Evolutionary conservation across 2,329 filamentous ascomycete species (phyloP).

Genomic region (Setomelanomma holmii): DNA sequence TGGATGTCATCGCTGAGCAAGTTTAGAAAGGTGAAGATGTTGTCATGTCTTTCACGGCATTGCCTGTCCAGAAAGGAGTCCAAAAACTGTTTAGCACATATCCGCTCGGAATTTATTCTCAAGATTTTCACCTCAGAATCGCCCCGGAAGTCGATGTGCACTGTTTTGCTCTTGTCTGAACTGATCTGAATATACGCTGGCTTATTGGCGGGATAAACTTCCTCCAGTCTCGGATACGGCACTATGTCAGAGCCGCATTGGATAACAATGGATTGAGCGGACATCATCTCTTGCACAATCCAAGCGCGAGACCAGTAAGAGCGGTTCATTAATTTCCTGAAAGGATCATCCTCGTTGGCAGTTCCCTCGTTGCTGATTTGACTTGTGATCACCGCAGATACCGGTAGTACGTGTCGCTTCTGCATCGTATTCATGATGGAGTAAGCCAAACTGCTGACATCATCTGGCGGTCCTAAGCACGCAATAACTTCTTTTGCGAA

Average conservation of each 20-base stretch:
- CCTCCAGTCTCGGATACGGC: not conserved
- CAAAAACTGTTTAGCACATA: not conserved
- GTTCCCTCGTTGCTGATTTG: not conserved
- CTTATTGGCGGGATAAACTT: not conserved
- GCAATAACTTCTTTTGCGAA: not conserved
- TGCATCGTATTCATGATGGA: not conserved
- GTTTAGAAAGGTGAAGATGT: constrained; percentile 2
- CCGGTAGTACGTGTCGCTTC: too few species aligned
- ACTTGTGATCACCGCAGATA: too few species aligned
- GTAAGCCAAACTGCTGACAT: not conserved
- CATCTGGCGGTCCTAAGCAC: not conserved
- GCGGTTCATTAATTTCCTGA: not conserved
- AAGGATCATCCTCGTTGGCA: not conserved
- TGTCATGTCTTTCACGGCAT: constrained; percentile 1
- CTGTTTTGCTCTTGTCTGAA: not conserved
- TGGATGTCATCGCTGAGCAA: not conserved
- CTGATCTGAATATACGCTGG: not conserved
- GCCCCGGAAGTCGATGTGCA: not conserved
- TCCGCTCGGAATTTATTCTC: not conserved
- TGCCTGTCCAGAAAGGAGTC: not conserved
- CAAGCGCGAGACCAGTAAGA: not conserved
- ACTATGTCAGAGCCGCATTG: not conserved
- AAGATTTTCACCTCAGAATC: not conserved
- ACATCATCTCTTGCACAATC: constrained; percentile 1
- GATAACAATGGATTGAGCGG: not conserved